phyloP scores from a whole-genome alignment of 495 filamentous ascomycete genomes.

The Penicillium turbatum region DNA sequence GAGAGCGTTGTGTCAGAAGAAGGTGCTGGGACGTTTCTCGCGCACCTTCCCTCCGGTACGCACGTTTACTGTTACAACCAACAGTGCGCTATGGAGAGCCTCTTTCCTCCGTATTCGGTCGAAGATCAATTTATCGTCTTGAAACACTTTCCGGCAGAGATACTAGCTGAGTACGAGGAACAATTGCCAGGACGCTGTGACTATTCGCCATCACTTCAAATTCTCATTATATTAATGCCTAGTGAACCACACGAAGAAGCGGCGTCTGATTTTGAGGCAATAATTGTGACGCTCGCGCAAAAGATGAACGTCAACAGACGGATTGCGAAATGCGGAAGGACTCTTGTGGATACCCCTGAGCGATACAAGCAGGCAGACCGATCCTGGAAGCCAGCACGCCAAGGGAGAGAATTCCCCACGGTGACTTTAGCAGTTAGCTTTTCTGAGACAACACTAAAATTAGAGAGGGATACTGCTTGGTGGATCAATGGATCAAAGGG shows the following conservation, averaged over 20 bases:
- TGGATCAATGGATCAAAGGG: constrained; percentile 6
- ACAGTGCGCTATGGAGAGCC: neutral
- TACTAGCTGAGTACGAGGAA: neutral
- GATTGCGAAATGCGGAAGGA: neutral
- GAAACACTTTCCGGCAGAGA: neutral
- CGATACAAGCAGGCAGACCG: constrained; percentile 7
- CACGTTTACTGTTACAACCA: neutral
- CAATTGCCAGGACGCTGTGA: constrained; percentile 1
- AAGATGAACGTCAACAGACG: neutral
- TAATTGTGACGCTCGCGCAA: neutral
- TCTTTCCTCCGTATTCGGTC: neutral
- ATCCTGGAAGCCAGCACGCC: neutral
- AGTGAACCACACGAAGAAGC: neutral
- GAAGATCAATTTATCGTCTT: neutral
- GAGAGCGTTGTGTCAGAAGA: neutral
- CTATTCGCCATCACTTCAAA: constrained; percentile 4
- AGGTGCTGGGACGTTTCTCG: neutral
- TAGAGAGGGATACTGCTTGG: constrained; percentile 2
- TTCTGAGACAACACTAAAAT: neutral
- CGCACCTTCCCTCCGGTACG: neutral
- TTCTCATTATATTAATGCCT: constrained; percentile 7
- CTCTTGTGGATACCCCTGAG: neutral
- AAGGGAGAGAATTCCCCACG: constrained; percentile 7
- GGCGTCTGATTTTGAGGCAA: neutral
- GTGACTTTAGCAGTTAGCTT: constrained; percentile 4